Evolutionary conservation across 768 basidiomycete species (phyloP).

Genomic region (Boletus edulis): DNA sequence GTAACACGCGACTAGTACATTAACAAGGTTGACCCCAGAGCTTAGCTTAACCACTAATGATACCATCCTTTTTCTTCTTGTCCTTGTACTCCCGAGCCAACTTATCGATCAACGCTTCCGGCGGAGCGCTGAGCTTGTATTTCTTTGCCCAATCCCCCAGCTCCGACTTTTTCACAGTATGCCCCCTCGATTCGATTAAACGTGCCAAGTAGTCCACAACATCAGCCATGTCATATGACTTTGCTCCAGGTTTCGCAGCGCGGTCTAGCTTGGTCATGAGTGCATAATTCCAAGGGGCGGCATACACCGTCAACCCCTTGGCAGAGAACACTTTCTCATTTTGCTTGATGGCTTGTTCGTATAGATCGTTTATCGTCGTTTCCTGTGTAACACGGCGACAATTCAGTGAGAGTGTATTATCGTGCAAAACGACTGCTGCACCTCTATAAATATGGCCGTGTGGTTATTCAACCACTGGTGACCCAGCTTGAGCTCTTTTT

Average conservation of each 20-base stretch:
- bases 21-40: too few relatives aligned
- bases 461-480: slow-evolving; percentile 11
- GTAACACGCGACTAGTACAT: too few relatives aligned
- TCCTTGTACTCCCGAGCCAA: neutral
- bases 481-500: neutral
- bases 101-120: neutral
- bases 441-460: slow-evolving; percentile 7
- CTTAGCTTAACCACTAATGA: neutral
- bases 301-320: slow-evolving; percentile 10
- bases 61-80: neutral
- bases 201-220: slow-evolving; percentile 7
- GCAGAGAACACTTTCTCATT: slow-evolving; percentile 3
- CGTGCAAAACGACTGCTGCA: neutral
- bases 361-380: neutral
- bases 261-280: slow-evolving; percentile 11
- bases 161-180: slow-evolving; percentile 5
- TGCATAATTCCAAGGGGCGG: slow-evolving; percentile 8
- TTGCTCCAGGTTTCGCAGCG: slow-evolving; percentile 1
- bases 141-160: neutral
- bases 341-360: slow-evolving; percentile 1
- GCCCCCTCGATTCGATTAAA: neutral
- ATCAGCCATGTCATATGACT: slow-evolving; percentile 7
- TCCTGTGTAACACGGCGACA: neutral
- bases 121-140: neutral
- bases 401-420: neutral